Base-by-base conservation (phyloP, 306 rosid species). In the Inga laurina region DNA sequence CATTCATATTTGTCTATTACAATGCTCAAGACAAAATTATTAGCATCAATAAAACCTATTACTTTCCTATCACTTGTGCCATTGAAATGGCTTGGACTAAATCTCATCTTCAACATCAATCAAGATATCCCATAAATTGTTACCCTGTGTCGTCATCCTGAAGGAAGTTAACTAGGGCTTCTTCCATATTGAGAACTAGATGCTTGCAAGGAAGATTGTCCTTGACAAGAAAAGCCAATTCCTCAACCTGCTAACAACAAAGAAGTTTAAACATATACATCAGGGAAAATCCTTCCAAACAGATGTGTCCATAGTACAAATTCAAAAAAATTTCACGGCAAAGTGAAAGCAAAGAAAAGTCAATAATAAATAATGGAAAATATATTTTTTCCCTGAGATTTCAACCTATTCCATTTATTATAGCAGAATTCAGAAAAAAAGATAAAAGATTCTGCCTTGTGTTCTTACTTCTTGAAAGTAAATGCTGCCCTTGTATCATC, bases 161-260 rank as follows among this genome's bases (percentile, higher is more conserved):
- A 87, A 96, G 97, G 86, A 87, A 96, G 83, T 92, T 89, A 71
- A 96, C 90, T 41, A 96, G 83, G 41, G 87, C 81, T 87, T 94
- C 97, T 87, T 96, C 99, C 90, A 96, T 91, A 19, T 95, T 86
- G 78, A 96, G 97, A 88, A 96, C 94, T 83, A 94, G 97, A 94
- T 94, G 98, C 92, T 94, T 96, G 86, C 97, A 91, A 57, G 89
- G 88, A 89, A 96, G 99, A 84, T 96, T 96, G 90, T 96, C 99
- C 92, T 92, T 94, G 18, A 96, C 91, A 80, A 96, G 97, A 85
- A 78, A 94, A 85, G 99, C 99, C 93, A 96, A 87, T 75, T 96
- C 99, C 91, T 96, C 97, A 76, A 96, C 99, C 99, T 96, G 88
- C 82, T n/a, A 37, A 54, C 35, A 80, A 21, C 15, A 68, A 72